Conservation (phyloP, 73 alveolate genomes). For the Tetrahymena borealis region DNA sequence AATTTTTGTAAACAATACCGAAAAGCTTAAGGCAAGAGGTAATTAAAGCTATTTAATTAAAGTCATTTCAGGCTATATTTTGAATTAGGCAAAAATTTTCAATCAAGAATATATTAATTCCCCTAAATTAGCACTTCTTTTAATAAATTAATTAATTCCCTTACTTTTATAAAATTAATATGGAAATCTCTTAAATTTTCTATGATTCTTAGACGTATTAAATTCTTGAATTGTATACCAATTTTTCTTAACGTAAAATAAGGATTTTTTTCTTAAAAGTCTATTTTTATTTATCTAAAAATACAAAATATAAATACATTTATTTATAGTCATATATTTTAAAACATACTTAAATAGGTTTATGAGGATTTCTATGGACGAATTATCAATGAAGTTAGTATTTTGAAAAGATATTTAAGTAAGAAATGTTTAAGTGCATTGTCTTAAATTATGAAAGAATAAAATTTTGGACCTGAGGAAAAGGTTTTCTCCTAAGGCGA, state of each 20-base stretch:
- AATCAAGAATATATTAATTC: no score
- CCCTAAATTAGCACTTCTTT: no score
- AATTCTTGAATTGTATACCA: no score
- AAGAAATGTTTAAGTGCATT: neutral
- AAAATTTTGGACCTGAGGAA: neutral
- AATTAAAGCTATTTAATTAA: no score
- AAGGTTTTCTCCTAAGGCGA: neutral
- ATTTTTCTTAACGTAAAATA: no score
- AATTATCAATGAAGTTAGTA: neutral
- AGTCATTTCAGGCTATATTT: no score
- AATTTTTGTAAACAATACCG: neutral
- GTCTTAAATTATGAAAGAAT: neutral
- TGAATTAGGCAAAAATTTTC: no score
- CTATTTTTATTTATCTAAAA: neutral
- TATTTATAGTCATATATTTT: neutral
- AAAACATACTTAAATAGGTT: neutral
- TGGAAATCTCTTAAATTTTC: no score
- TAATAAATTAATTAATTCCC: no score
- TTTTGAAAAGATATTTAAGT: neutral
- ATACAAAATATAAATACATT: neutral
- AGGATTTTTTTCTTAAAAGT: no score
- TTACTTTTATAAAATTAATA: no score
- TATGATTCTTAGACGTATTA: no score
- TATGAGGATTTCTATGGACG: neutral
- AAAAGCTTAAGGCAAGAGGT: neutral